Evolutionary conservation across 495 filamentous ascomycete genomes (phyloP), one percentile per base, ranked within the genome.

Genomic region (Parachaetomium inaequale): DNA sequence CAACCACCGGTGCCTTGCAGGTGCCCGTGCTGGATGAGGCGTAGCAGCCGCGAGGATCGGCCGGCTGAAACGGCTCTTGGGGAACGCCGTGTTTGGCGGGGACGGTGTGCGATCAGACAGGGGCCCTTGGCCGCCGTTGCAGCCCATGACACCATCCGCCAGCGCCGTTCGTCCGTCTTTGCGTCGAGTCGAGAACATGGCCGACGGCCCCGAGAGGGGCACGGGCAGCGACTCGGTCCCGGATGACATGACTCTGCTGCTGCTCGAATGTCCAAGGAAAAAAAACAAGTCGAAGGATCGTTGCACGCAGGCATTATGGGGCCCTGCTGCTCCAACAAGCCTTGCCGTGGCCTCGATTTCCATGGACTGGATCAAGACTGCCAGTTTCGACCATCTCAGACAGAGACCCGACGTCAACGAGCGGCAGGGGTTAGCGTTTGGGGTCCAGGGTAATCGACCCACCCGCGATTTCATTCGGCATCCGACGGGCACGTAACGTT

Each of bases 1-100:
- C 19, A 46, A 1, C 6, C 17, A 15, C 42, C 40, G 40, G 40
- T 43, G 40, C 40, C 19, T 46, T 46, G 42, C 42, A 46, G 42
- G 10, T 46, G n/a, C n/a, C n/a, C n/a, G n/a, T n/a, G 17, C 8
- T 36, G 31, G 31, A 36, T 55, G 70, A 63, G 67, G 70, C 67
- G 65, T 63, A 70, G 67, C 65, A 60, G 34, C 62, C 51, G 55
- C 49, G 51, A 66, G 66, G 73, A 78, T 76, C 70, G 64, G 55
- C 75, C 68, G 69, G 66, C 69, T 76, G 73, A 74, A 74, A 75
- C 71, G 64, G 51, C 52, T 67, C 63, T 66, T 63, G 55, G 56
- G 55, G 26, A 45, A 55, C 55, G 54, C 38, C 54, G 36, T 43
- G 54, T 55, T 55, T 55, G 52, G 52, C 52, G 52, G 19, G 21